phyloP scores from a whole-genome alignment of 306 rosid species.

The Castanea crenata region DNA sequence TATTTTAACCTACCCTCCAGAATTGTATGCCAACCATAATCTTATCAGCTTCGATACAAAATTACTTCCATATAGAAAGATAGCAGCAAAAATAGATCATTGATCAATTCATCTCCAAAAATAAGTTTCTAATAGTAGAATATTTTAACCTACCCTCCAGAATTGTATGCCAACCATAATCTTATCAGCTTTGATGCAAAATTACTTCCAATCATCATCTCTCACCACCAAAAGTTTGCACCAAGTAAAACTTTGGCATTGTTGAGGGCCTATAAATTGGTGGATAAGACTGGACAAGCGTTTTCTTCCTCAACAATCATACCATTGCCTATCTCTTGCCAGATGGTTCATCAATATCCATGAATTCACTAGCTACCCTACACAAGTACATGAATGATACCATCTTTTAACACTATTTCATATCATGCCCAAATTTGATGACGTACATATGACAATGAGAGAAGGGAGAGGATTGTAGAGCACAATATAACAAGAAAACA shows the following conservation, averaged over 20 bases:
- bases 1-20: neutral
- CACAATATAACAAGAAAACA: neutral
- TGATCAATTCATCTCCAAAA: neutral
- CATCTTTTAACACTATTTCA: neutral
- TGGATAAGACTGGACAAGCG: slow-evolving; percentile 9
- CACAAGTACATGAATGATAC: slow-evolving; percentile 15
- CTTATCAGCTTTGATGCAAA: neutral
- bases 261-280: neutral
- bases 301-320: neutral
- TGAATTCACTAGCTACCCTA: slow-evolving; percentile 62
- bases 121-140: neutral
- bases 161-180: neutral
- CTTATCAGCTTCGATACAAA: neutral
- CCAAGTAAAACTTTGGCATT: too few species aligned
- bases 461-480: neutral
- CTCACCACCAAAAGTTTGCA: neutral
- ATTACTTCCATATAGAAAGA: neutral
- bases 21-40: neutral
- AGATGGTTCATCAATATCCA: slow-evolving; percentile 4
- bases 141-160: neutral
- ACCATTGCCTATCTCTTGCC: slow-evolving; percentile 2
- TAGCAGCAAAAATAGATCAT: neutral
- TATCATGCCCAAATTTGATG: neutral
- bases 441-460: neutral
- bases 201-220: neutral